Conservation (phyloP, 441 rosid genomes). For the Jatropha multifida region DNA sequence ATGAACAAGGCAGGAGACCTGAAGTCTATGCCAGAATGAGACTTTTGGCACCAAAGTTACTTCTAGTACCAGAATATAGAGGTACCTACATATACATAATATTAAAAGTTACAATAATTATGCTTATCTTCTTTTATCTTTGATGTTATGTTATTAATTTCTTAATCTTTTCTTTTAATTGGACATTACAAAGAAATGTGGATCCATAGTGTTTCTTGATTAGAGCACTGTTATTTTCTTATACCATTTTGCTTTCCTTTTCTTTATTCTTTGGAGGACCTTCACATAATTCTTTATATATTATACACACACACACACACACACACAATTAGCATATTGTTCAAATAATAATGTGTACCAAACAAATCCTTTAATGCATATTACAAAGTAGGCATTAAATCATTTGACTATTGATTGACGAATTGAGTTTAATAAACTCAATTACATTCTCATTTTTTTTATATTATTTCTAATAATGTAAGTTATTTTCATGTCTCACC, state of each 20-base stretch:
- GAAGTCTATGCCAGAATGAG: conserved; percentile 92
- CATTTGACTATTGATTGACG: too few species aligned
- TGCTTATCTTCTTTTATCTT: not conserved
- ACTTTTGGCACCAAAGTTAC: conserved; percentile 84
- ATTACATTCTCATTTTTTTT: not conserved
- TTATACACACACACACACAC: too few species aligned
- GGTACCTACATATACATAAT: conserved; percentile 36
- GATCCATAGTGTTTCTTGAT: not conserved
- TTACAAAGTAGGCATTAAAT: too few species aligned
- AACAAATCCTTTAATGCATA: too few species aligned
- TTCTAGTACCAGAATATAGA: conserved; percentile 91
- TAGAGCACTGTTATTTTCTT: not conserved
- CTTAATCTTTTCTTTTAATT: not conserved
- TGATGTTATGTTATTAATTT: not conserved
- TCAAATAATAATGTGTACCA: too few species aligned
- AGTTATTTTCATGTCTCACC: not conserved
- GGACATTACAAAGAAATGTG: not conserved
- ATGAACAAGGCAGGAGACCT: conserved; percentile 87
- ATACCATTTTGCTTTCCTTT: not conserved
- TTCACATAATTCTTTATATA: not conserved
- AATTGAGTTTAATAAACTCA: too few species aligned
- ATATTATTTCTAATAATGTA: not conserved
- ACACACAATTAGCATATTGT: too few species aligned
- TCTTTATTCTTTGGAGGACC: conserved; percentile 1
- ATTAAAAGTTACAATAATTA: not conserved